Evolutionary conservation across 345 rosid genomes (phyloP).

Genomic region (Salix dunnii): DNA sequence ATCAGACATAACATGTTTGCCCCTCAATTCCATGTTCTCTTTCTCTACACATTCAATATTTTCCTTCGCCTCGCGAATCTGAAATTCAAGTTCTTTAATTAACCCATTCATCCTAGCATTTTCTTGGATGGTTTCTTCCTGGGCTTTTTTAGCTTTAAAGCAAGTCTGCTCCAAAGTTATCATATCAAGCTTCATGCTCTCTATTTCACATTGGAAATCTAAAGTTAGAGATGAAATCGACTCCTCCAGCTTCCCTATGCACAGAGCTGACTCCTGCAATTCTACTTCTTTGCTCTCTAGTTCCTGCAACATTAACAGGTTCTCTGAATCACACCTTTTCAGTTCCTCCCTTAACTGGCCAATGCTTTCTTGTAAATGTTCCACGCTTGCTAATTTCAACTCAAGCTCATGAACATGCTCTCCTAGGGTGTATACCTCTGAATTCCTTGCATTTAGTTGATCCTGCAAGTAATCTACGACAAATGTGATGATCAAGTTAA

Average conservation of each 20-base stretch:
- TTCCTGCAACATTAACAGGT: conserved; percentile 44
- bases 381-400: conserved; percentile 52
- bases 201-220: conserved; percentile 79
- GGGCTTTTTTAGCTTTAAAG: conserved; percentile 47
- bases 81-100: conserved; percentile 47
- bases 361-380: conserved; percentile 39
- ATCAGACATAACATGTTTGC: conserved; percentile 35
- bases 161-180: conserved; percentile 54
- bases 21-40: conserved; percentile 53
- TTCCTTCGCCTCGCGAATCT: conserved; percentile 39
- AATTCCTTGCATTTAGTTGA: conserved; percentile 61
- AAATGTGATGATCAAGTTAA: conserved; percentile 11
- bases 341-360: conserved; percentile 48
- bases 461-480: conserved; percentile 74
- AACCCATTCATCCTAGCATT: conserved; percentile 39
- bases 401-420: conserved; percentile 59
- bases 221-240: conserved; percentile 51
- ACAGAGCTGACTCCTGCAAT: conserved; percentile 42
- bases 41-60: conserved; percentile 34
- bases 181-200: conserved; percentile 76
- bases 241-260: conserved; percentile 68
- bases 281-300: conserved; percentile 61
- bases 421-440: conserved; percentile 48
- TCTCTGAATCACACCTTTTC: conserved; percentile 47
- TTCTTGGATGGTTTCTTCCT: conserved; percentile 52